Evolutionary conservation across 176 grass and related monocot genomes (phyloP).

Genomic region (Luzula sylvatica): DNA sequence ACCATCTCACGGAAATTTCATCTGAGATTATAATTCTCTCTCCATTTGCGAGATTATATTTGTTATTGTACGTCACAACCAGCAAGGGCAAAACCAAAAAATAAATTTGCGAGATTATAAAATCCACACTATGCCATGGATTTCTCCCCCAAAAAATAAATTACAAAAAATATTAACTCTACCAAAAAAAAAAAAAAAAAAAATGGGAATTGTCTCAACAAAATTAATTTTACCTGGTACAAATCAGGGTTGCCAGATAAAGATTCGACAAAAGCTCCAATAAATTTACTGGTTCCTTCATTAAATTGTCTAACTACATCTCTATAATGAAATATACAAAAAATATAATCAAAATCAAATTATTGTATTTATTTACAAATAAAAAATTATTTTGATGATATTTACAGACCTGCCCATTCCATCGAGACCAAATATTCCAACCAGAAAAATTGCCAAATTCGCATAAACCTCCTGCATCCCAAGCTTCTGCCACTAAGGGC

Average conservation of each 20-base stretch:
- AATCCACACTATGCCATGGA: constrained; percentile 91
- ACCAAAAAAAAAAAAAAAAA: neutral
- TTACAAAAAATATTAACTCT: neutral
- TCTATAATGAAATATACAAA: constrained; percentile 50
- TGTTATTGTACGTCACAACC: constrained; percentile 92
- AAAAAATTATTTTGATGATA: too few species aligned
- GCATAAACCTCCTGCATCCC: constrained; percentile 99
- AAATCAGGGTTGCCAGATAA: constrained; percentile 86
- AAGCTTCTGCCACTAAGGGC: constrained; percentile 97
- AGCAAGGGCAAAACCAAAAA: constrained; percentile 87
- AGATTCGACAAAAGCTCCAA: constrained; percentile 86
- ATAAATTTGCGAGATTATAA: constrained; percentile 94
- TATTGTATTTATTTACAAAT: too few species aligned
- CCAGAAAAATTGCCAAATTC: constrained; percentile 94
- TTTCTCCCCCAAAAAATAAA: constrained; percentile 63
- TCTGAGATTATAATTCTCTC: constrained; percentile 94
- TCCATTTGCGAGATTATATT: constrained; percentile 77
- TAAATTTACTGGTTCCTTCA: constrained; percentile 86
- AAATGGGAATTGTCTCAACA: neutral
- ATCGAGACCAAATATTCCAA: constrained; percentile 84
- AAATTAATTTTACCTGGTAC: constrained; percentile 55
- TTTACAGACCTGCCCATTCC: constrained; percentile 95
- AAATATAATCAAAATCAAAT: neutral
- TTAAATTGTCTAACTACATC: constrained; percentile 88
- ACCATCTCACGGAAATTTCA: constrained; percentile 92